Percentiles rank a stretch among this genome's conserved stretches.
Evolutionary conservation across 805 yeast species (phyloP).

Genomic region (Yamadazyma nakazawae): DNA sequence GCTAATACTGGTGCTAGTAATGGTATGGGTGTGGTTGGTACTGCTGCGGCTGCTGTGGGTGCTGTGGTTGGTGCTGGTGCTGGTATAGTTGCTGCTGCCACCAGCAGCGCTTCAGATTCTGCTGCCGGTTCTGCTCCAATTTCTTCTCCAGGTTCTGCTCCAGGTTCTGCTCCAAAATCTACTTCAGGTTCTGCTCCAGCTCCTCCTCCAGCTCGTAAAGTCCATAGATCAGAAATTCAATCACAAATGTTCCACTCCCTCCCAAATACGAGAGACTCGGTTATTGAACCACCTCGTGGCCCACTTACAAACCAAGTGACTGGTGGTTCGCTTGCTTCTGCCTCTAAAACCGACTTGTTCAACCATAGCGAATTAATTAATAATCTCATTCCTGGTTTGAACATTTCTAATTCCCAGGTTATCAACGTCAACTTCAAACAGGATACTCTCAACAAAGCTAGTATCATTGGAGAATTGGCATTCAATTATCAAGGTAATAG

Average conservation of each 20-base stretch:
- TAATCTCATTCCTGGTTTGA: constrained; percentile 59
- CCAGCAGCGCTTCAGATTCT: background rate
- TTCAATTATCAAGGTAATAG: constrained; percentile 49
- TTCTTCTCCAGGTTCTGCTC: background rate
- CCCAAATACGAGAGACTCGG: constrained; percentile 37
- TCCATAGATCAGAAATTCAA: constrained; percentile 26
- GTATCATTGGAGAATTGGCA: constrained; percentile 83
- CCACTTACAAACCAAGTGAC: constrained; percentile 30
- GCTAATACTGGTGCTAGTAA: background rate
- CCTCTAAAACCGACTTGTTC: constrained; percentile 20
- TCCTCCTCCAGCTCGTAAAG: constrained; percentile 58
- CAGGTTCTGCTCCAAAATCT: background rate
- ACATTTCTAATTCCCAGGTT: constrained; percentile 83
- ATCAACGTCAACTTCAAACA: constrained; percentile 70
- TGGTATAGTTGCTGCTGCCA: background rate
- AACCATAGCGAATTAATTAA: constrained; percentile 13
- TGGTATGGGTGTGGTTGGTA: constrained; percentile 9
- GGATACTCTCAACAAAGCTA: constrained; percentile 57
- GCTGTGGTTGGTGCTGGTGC: background rate
- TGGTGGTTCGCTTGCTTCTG: constrained; percentile 27
- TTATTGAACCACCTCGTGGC: constrained; percentile 19
- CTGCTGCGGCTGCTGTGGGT: constrained; percentile 7
- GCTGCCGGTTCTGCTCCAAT: background rate
- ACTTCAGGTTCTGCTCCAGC: constrained; percentile 38
- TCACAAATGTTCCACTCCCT: constrained; percentile 47